Evolutionary conservation across 768 basidiomycete species (phyloP).

Genomic region (Mycena vitilis): DNA sequence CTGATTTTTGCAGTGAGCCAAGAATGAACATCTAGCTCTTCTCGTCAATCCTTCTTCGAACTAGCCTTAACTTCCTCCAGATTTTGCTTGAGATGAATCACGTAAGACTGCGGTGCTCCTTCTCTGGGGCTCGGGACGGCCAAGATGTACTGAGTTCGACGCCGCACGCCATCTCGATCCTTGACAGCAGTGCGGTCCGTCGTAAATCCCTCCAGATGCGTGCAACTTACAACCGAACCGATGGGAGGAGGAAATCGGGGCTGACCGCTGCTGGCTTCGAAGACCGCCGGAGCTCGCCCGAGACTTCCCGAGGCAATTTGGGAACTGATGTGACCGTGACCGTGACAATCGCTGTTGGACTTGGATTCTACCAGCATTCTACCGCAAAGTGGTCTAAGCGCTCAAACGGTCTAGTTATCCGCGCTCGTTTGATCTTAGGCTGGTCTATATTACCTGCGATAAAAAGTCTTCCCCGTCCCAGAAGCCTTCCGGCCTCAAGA

Average conservation of each 20-base stretch:
- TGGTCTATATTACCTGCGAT: background rate
- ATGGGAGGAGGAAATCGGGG: slow-evolving; percentile 5
- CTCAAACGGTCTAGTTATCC: background rate
- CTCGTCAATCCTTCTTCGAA: slow-evolving; percentile 19
- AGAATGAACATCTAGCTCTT: slow-evolving; percentile 2
- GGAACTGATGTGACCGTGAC: background rate
- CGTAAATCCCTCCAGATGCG: slow-evolving; percentile 7
- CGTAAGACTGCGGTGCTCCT: slow-evolving; percentile 15
- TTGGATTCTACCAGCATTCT: background rate
- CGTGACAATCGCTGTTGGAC: slow-evolving; percentile 13
- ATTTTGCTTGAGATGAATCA: background rate
- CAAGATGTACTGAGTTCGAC: background rate
- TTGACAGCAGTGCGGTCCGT: background rate
- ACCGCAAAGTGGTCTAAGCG: too few relatives aligned
- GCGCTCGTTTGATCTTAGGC: slow-evolving; percentile 1
- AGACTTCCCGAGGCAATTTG: background rate
- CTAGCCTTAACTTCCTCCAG: slow-evolving; percentile 3
- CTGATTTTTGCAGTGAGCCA: background rate
- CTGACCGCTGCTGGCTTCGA: background rate
- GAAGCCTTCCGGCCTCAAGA: background rate
- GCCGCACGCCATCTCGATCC: too few relatives aligned
- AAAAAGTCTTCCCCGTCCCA: background rate
- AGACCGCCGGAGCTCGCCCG: slow-evolving; percentile 3
- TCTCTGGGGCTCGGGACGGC: slow-evolving; percentile 6
- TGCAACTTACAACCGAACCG: background rate